Percentiles rank a stretch among this genome's conserved stretches.
These are phyloP conservation scores for Spiromastix sp. DNA, from an alignment of 2,329 filamentous ascomycete genomes.

Conservation along the genomic window DNA sequence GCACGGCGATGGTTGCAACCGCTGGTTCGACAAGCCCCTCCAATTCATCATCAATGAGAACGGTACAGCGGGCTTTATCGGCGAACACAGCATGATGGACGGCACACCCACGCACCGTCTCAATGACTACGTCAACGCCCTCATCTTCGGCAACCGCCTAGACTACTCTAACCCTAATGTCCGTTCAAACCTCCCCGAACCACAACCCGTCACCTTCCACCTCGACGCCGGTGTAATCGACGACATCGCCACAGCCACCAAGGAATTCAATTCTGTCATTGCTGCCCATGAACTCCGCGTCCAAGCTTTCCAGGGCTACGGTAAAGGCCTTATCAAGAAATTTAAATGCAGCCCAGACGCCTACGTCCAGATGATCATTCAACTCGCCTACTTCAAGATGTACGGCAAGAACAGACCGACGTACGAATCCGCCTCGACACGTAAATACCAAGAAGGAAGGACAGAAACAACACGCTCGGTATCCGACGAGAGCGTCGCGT, in stretches of 20 bases:
- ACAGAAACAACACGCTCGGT: conserved; percentile 93
- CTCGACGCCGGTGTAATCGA: conserved; percentile 62
- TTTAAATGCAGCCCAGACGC: conserved; percentile 98
- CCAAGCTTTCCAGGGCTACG: conserved; percentile 93
- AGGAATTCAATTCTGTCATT: conserved; percentile 74
- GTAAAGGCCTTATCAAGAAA: conserved; percentile 97
- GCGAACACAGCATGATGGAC: conserved; percentile 99
- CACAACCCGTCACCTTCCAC: conserved; percentile 65
- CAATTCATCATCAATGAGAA: conserved; percentile 99
- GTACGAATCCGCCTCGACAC: conserved; percentile 90
- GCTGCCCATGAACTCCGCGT: conserved; percentile 82
- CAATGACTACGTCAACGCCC: conserved; percentile 86
- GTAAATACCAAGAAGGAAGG: conserved; percentile 90
- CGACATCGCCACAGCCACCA: conserved; percentile 67
- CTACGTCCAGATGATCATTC: conserved; percentile 97
- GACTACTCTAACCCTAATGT: conserved; percentile 71
- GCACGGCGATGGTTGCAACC: conserved; percentile 92
- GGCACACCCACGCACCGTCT: conserved; percentile 92
- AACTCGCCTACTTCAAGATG: conserved; percentile 98
- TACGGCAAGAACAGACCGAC: conserved; percentile 96
- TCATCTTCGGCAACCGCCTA: conserved; percentile 89
- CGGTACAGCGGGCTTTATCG: conserved; percentile 92
- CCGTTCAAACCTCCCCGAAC: conserved; percentile 76
- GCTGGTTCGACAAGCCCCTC: conserved; percentile 96
- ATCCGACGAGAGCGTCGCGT: conserved; percentile 81